Percentiles rank a stretch among this genome's conserved stretches.
Evolutionary conservation across 2,329 filamentous ascomycete species (phyloP).

Genomic region (Cercospora sp.): DNA sequence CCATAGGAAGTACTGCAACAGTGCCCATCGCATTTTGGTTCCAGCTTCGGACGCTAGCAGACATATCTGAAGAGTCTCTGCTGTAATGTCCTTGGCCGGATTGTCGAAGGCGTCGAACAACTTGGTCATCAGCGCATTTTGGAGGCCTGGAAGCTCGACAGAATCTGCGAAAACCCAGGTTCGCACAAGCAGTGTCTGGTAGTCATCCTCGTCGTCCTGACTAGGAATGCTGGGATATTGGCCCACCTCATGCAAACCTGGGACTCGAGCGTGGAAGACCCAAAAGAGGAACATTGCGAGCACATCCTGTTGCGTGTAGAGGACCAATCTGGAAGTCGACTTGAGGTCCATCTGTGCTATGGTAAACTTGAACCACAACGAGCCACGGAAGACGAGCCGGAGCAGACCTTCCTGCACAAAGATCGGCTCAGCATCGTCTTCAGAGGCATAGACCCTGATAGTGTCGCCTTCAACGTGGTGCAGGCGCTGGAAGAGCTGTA

Average conservation of each 20-base stretch:
- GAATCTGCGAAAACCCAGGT: constrained; percentile 12
- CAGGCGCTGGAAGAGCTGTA: constrained; percentile 7
- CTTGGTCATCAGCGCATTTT: constrained; percentile 7
- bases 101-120: constrained; percentile 8
- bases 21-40: constrained; percentile 6
- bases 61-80: constrained; percentile 9
- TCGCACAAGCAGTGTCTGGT: constrained; percentile 9
- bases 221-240: constrained; percentile 9
- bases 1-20: constrained; percentile 15
- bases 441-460: background rate
- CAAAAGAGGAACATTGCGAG: constrained; percentile 11
- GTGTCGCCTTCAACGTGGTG: constrained; percentile 10
- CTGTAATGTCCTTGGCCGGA: constrained; percentile 7
- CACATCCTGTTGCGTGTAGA: constrained; percentile 1
- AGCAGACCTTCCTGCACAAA: constrained; percentile 13
- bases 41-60: background rate
- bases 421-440: constrained; percentile 5
- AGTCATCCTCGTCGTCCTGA: constrained; percentile 11
- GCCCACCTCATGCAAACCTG: constrained; percentile 6
- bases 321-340: background rate
- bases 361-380: constrained; percentile 1
- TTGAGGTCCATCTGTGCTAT: background rate
- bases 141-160: constrained; percentile 3
- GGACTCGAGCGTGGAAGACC: constrained; percentile 3
- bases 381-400: constrained; percentile 10